Base-by-base conservation (phyloP, 1,284 basidiomycete species). In the Athelia sp. region DNA sequence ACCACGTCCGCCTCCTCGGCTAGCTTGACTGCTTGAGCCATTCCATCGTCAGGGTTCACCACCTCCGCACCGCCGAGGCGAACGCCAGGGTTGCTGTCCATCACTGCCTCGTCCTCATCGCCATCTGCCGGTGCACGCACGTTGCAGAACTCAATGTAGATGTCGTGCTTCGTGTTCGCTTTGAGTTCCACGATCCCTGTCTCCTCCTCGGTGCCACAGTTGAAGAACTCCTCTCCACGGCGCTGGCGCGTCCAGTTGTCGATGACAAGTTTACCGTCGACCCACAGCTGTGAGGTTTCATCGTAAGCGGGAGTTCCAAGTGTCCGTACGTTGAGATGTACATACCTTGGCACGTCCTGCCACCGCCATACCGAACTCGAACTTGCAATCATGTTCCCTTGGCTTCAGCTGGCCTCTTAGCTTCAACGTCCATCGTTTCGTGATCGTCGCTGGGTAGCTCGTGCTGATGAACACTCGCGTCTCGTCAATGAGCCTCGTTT, bases 241-340 rank as follows among this genome's bases (percentile, higher is more conserved):
- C 71, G 69, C 59, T 89, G 86, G 40, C 75, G 73, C 9, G 82
- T 85, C 82, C 86, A 88, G 63, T 88, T 89, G 59, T 88, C 85
- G 50, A 89, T 82, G 38, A 87, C 70, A 9, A 86, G 69, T 50
- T 83, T 66, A 11, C 77, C 85, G 50, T 87, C 78, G 13, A 87
- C 73, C 58, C 71, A 87, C 1, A 88, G 67, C 81, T 86, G 54
- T 22, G 42, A 24, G 31, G 49, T 24, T n/a, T 21, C 15, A n/a
- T 40, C 26, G 13, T 29, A 6, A 29, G 13, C 26, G 4, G 6
- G 4, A 4, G 13, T 29, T 29, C 26, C 6, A 13, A 29, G 13
- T 13, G 13, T 6, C 6, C 26, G 26, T 29, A 6, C 26, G 26
- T 29, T 13, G 13, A 6, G 26, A 29, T 29, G 26, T 4, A 29